Conservation (phyloP, 2,329 filamentous ascomycete genomes). For the Cytospora paraplurivora region DNA sequence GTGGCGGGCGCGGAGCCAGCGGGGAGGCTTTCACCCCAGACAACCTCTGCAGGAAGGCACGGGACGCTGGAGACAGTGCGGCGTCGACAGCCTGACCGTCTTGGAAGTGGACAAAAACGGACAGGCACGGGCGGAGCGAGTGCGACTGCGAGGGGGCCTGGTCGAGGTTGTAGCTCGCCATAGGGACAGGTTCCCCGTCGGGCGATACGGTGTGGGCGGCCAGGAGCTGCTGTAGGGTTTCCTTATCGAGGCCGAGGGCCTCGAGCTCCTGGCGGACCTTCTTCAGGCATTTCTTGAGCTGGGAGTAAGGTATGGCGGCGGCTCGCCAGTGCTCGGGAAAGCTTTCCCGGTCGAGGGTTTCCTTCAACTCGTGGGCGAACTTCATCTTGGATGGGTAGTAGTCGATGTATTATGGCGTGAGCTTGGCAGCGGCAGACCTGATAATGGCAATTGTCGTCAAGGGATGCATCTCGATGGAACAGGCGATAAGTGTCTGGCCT, state of each 20-base stretch:
- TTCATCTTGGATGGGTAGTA: constrained; percentile 63
- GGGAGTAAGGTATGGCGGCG: constrained; percentile 78
- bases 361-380: constrained; percentile 78
- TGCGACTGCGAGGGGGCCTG: constrained; percentile 39
- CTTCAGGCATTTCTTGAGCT: constrained; percentile 88
- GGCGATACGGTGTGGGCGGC: constrained; percentile 51
- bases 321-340: constrained; percentile 75
- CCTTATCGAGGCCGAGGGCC: constrained; percentile 69
- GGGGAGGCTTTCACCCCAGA: constrained; percentile 46
- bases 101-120: constrained; percentile 67
- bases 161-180: constrained; percentile 56
- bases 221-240: constrained; percentile 68
- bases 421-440: constrained; percentile 7
- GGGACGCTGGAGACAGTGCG: constrained; percentile 65
- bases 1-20: constrained; percentile 1
- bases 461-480: constrained; percentile 19
- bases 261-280: constrained; percentile 72
- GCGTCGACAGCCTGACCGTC: constrained; percentile 71
- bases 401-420: constrained; percentile 3
- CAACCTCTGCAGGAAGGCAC: constrained; percentile 63
- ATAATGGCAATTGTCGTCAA: constrained; percentile 11
- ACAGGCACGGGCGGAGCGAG: constrained; percentile 66
- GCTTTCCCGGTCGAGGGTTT: constrained; percentile 67
- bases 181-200: constrained; percentile 37
- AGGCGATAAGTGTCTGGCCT: not conserved